These are phyloP conservation scores for Endogone sp. DNA, from an alignment of 192 early-diverging fungal genomes.

Conservation along the genomic window DNA sequence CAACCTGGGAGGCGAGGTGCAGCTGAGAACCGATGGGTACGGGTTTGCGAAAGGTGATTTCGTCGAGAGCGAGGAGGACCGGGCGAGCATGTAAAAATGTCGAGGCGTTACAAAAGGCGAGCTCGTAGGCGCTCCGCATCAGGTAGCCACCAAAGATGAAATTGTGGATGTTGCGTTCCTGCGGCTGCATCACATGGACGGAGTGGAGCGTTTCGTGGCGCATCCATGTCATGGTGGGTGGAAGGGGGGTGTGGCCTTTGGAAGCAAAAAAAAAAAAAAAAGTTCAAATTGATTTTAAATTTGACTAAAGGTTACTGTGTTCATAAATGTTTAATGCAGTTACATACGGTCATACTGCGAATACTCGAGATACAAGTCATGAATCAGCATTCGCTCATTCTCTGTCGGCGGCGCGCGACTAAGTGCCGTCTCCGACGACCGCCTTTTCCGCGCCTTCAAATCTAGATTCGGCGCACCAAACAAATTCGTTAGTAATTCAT, in stretches of 20 bases:
- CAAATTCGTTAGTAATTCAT: neutral
- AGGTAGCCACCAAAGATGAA: slow-evolving; percentile 77
- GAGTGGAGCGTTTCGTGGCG: slow-evolving; percentile 15
- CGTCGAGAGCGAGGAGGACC: slow-evolving; percentile 60
- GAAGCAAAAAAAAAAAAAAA: slow-evolving; percentile 1
- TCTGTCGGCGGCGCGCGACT: slow-evolving; percentile 62
- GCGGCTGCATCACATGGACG: slow-evolving; percentile 63
- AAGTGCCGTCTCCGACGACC: slow-evolving; percentile 35
- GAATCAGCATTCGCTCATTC: slow-evolving; percentile 71
- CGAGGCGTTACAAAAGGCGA: slow-evolving; percentile 73
- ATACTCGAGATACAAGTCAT: slow-evolving; percentile 69
- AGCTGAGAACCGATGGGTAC: slow-evolving; percentile 81
- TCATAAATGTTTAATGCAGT: slow-evolving; percentile 75
- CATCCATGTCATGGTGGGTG: slow-evolving; percentile 25
- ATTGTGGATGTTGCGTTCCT: slow-evolving; percentile 78
- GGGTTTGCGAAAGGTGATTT: slow-evolving; percentile 78
- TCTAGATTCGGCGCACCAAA: slow-evolving; percentile 15
- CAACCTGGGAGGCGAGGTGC: slow-evolving; percentile 70
- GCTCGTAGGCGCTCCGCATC: slow-evolving; percentile 84
- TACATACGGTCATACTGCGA: slow-evolving; percentile 59
- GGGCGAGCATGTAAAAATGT: slow-evolving; percentile 60
- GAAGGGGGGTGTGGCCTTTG: slow-evolving; percentile 8
- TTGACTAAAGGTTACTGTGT: too few species aligned
- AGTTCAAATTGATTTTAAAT: neutral
- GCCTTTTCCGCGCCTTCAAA: slow-evolving; percentile 44